These are phyloP conservation scores for Stephanodiscus triporus DNA, from an alignment of 108 stramenopile genomes.

Conservation along the genomic window DNA sequence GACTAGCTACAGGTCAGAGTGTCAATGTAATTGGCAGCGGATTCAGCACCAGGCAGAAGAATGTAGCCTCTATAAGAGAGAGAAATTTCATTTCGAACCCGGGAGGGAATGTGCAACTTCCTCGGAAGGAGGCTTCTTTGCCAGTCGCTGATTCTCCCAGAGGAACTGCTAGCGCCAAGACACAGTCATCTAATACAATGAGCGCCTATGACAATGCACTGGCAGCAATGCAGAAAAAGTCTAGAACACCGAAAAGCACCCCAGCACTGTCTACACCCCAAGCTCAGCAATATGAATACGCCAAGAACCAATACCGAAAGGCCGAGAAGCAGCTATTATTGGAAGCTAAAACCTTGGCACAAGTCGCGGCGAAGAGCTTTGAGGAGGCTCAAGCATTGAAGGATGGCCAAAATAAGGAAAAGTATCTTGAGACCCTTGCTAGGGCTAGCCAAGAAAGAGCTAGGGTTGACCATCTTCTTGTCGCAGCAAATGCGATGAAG, in stretches of 20 bases:
- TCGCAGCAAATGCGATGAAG: slow-evolving; percentile 38
- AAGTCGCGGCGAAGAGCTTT: slow-evolving; percentile 28
- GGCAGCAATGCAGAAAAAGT: slow-evolving; percentile 4
- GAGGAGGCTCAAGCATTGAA: slow-evolving; percentile 32
- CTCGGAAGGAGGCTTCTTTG: background rate
- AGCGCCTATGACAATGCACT: slow-evolving; percentile 27
- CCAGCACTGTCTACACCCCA: background rate
- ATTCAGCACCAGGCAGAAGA: slow-evolving; percentile 19
- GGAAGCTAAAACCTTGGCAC: slow-evolving; percentile 39
- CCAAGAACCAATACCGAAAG: slow-evolving; percentile 17
- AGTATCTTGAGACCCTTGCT: slow-evolving; percentile 22
- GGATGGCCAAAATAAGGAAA: slow-evolving; percentile 5
- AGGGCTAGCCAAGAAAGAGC: slow-evolving; percentile 28
- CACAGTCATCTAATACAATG: slow-evolving; percentile 26
- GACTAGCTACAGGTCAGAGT: background rate
- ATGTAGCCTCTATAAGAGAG: slow-evolving; percentile 8
- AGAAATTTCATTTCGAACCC: slow-evolving; percentile 3
- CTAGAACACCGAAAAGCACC: background rate
- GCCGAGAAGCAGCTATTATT: slow-evolving; percentile 34
- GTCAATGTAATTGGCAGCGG: slow-evolving; percentile 18
- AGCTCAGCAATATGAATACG: slow-evolving; percentile 10
- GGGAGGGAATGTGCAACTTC: background rate
- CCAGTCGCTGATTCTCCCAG: background rate
- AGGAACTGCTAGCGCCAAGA: background rate
- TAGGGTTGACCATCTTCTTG: slow-evolving; percentile 36